Evolutionary conservation across 306 rosid species (phyloP).

Genomic region (Coriaria nepalensis): DNA sequence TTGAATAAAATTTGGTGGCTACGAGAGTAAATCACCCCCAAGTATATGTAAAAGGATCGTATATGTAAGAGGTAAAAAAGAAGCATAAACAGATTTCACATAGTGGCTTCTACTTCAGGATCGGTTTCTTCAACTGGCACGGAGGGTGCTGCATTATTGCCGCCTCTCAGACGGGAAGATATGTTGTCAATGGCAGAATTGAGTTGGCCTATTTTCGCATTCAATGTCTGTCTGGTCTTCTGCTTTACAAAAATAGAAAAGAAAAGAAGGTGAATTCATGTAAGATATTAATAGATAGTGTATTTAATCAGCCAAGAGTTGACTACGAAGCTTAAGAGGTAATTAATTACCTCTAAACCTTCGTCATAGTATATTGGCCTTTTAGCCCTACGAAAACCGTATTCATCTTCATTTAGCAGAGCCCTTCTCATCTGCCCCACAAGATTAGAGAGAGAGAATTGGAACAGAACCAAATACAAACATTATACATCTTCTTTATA

Average conservation of each 20-base stretch:
- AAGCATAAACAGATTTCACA: slow-evolving; percentile 19
- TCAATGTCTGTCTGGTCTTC: slow-evolving; percentile 71
- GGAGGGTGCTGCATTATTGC: slow-evolving; percentile 46
- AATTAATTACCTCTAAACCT: slow-evolving; percentile 67
- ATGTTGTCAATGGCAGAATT: slow-evolving; percentile 92
- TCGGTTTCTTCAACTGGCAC: slow-evolving; percentile 38
- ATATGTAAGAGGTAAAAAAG: background rate
- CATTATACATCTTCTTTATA: slow-evolving; percentile 4
- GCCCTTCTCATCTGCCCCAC: slow-evolving; percentile 70
- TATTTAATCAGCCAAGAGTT: background rate
- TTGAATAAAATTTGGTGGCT: no score
- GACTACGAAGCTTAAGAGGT: slow-evolving; percentile 4
- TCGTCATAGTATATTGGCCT: slow-evolving; percentile 80
- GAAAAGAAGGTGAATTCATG: background rate
- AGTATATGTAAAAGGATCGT: background rate
- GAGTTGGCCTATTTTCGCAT: slow-evolving; percentile 75
- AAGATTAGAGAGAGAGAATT: background rate
- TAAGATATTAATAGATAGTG: background rate
- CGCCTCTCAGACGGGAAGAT: slow-evolving; percentile 87
- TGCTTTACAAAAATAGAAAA: slow-evolving; percentile 25
- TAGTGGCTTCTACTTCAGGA: slow-evolving; percentile 68
- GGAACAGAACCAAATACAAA: slow-evolving; percentile 8
- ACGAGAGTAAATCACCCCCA: background rate
- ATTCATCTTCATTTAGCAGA: slow-evolving; percentile 67
- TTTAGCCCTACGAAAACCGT: slow-evolving; percentile 76